Evolutionary conservation across 2,329 filamentous ascomycete genomes (phyloP), one percentile per base, ranked within the genome.

Genomic region (Xylaria multiplex): DNA sequence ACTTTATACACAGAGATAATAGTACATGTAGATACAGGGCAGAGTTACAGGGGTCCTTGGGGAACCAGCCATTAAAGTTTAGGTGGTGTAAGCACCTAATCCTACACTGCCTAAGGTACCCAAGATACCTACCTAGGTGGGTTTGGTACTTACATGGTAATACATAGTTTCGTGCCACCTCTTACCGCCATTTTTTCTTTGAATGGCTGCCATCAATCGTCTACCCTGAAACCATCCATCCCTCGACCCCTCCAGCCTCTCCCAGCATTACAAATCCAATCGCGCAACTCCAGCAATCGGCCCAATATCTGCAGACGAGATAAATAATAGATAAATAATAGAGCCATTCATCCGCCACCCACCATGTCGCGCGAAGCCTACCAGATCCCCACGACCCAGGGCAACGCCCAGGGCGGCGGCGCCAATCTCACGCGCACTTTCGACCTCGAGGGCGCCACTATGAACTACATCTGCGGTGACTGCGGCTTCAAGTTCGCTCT

Each of bases 391-490:
- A 85, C 88, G 63, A 81, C 83, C 72, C 76, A 79, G 74, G 81
- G 81, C 64, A 78, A 78, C 49, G 76, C 80, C 62, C 80, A 50
- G 8, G 81, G 82, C 66, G 79, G 76, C 64, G 77, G 78, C 60
- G 76, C 79, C 70, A 77, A 78, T 61, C 79, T 81, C 70, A 80
- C 66, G 76, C 77, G 74, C 75, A 78, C 79, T 67, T 77, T 77
- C 62, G 79, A 81, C 70, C 73, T 80, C 75, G 81, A 82, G 65
- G 86, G 85, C 55, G 83, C 88, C 69, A 80, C 83, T 54, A 91
- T 91, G 79, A 84, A 85, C 72, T 93, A 92, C 79, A 83, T 89
- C 73, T 97, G 92, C 83, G 93, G 92, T 77, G 93, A 96, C 81
- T 97, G 93, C 84, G 92, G 91, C 66, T 84, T 87, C 69, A 90